Evolutionary conservation across 176 grass and related monocot species (phyloP), one percentile per base, ranked within the genome.

Genomic region (Thinopyrum elongatum): DNA sequence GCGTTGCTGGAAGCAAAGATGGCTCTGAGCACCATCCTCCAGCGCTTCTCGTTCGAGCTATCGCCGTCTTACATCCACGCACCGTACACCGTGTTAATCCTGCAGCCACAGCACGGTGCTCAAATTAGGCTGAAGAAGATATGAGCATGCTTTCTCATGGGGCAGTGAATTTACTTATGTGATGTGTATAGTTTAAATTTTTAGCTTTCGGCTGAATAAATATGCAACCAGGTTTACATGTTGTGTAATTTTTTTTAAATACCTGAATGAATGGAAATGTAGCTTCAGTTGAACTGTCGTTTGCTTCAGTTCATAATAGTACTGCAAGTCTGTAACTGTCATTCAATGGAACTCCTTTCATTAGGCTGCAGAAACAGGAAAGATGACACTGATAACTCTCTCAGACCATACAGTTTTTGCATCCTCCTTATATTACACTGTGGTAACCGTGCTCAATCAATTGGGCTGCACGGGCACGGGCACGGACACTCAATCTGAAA

Each of bases 1-100:
- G 55, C 55, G 1, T 58, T 58, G 91, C 17, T 94, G 2, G 89
- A 94, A 74, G 94, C 89, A 0, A 94, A 94, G 85, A 89, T 92
- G 82, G 92, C 76, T 2, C 26, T 97, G n/a, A 75, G 83, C 53
- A 88, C 76, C 61, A 90, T 97, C 46, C 94, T 58, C 55, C 55
- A 58, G 55, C 21, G 21, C 19, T 58, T 58, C 55, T 58, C 55
- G 19, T 58, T 58, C 55, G 19, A 58, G 21, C 55, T 58, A 7
- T 58, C 55, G 7, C 55, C 55, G 21, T 58, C 55, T 0, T 97
- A 97, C 67, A 79, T 64, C 3, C 94, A 97, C 53, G 85, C 94
- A 7, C 94, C 94, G 0, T 80, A 86, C 64, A 65, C 69, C 17
- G 78, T 97, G 70, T 2, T 88, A 36, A 92, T 76, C 14, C 35